Percentiles rank a stretch among this genome's conserved stretches.
These are phyloP conservation scores for Myrica gale DNA, from an alignment of 306 rosid genomes.

Conservation along the genomic window DNA sequence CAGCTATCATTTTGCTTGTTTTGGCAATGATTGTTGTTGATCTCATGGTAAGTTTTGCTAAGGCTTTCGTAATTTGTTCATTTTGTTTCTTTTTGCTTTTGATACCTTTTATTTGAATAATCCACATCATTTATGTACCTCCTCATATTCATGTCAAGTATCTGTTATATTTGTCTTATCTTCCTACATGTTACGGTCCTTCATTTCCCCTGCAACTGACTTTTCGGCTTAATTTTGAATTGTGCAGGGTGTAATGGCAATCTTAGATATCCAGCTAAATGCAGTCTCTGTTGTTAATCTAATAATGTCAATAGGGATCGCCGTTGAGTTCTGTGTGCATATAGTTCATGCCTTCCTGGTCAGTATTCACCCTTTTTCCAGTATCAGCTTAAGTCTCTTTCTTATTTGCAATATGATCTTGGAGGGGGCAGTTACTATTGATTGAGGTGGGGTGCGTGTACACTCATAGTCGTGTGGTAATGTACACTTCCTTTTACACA, in stretches of 20 bases:
- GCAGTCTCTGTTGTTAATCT: slow-evolving; percentile 95
- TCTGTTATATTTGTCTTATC: not conserved
- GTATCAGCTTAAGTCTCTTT: slow-evolving; percentile 15
- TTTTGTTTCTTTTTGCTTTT: not conserved
- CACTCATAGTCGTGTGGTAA: too few relatives aligned
- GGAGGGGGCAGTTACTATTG: slow-evolving; percentile 5
- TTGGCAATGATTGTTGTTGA: slow-evolving; percentile 89
- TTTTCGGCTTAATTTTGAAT: slow-evolving; percentile 23
- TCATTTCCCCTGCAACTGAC: not conserved
- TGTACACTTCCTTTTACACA: not conserved
- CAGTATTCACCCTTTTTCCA: slow-evolving; percentile 35
- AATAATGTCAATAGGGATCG: slow-evolving; percentile 89
- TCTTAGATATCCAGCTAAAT: slow-evolving; percentile 84
- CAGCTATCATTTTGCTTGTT: slow-evolving; percentile 76
- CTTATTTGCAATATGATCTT: slow-evolving; percentile 12
- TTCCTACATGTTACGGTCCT: not conserved
- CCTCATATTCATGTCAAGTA: slow-evolving; percentile 2
- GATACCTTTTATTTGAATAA: not conserved
- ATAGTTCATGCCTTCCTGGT: slow-evolving; percentile 92
- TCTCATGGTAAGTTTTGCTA: slow-evolving; percentile 64
- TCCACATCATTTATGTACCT: not conserved
- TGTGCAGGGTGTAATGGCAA: slow-evolving; percentile 95
- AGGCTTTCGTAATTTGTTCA: slow-evolving; percentile 16
- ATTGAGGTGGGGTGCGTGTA: slow-evolving; percentile 18
- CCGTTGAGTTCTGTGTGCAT: slow-evolving; percentile 96